These are phyloP conservation scores for Sporobolus alterniflorus DNA, from an alignment of 202 grass and related monocot species.

Conservation along the genomic window DNA sequence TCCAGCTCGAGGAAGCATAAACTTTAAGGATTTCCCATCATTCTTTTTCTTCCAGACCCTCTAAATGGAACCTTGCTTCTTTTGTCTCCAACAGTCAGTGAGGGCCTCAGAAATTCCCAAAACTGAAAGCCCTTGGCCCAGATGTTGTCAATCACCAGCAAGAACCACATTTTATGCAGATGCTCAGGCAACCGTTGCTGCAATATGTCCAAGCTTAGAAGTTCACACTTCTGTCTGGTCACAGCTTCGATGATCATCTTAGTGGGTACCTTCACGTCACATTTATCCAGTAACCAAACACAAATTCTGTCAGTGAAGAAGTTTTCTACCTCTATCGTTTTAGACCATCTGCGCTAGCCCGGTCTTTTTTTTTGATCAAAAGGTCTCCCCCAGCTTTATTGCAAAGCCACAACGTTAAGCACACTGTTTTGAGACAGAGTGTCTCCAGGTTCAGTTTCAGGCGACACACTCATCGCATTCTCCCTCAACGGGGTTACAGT, in stretches of 20 bases:
- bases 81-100: constrained; percentile 19
- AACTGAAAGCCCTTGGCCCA: constrained; percentile 30
- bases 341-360: constrained; percentile 29
- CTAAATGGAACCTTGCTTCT: constrained; percentile 47
- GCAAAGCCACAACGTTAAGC: no score
- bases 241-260: constrained; percentile 49
- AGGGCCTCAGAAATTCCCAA: constrained; percentile 31
- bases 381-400: no score
- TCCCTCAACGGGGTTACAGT: no score
- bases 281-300: constrained; percentile 42
- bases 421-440: no score
- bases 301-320: constrained; percentile 48
- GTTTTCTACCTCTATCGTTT: not conserved
- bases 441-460: no score
- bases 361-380: no score
- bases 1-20: constrained; percentile 17
- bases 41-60: constrained; percentile 25
- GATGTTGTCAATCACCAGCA: constrained; percentile 50
- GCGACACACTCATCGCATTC: no score
- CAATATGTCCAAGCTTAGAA: constrained; percentile 39
- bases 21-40: constrained; percentile 37
- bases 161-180: constrained; percentile 28
- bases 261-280: constrained; percentile 33
- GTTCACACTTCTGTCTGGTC: constrained; percentile 16
- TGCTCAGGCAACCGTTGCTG: constrained; percentile 30